phyloP scores from a whole-genome alignment of 2,329 filamentous ascomycete species.

The Aspergillus ustus region DNA sequence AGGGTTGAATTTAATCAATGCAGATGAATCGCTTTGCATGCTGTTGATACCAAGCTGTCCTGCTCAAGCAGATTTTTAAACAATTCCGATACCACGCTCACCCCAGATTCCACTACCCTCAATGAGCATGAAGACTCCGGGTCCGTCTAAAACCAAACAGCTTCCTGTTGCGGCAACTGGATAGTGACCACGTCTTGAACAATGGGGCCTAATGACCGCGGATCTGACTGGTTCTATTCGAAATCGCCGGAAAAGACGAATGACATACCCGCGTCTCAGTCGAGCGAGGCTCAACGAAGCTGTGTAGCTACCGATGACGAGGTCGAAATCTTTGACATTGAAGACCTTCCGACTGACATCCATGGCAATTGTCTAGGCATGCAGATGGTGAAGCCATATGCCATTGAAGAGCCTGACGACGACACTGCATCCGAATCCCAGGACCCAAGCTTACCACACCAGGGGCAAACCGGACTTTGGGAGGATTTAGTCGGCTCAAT shows the following conservation, averaged over 20 bases:
- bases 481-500: conserved; percentile 41
- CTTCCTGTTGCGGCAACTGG: not conserved
- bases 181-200: not conserved
- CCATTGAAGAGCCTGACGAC: conserved; percentile 43
- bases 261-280: not conserved
- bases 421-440: conserved; percentile 20
- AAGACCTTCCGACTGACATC: conserved; percentile 5
- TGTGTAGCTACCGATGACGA: not conserved
- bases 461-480: conserved; percentile 7
- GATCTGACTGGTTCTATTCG: not conserved
- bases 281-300: not conserved
- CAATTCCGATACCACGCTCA: not conserved
- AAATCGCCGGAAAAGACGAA: not conserved
- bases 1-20: not conserved
- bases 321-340: not conserved
- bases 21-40: not conserved
- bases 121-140: not conserved
- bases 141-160: not conserved
- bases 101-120: not conserved
- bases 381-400: conserved; percentile 45
- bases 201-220: not conserved
- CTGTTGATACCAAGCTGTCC: not conserved
- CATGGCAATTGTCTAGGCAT: conserved; percentile 19
- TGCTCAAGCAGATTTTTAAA: not conserved
- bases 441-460: not conserved